Evolutionary conservation across 2,329 filamentous ascomycete genomes (phyloP).

Genomic region (Colletotrichum cuscutae): DNA sequence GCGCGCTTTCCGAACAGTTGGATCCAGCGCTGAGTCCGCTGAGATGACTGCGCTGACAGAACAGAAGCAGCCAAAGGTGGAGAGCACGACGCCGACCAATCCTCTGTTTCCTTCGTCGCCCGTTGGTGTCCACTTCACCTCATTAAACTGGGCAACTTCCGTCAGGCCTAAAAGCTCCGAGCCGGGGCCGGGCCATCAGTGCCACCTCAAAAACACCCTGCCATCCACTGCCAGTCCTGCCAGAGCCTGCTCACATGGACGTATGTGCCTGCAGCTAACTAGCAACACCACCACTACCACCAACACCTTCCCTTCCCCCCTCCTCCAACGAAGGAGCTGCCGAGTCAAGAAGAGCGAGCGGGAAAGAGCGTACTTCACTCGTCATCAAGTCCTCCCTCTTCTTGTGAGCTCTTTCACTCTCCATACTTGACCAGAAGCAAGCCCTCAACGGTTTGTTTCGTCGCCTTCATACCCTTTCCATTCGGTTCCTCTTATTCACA

Average conservation of each 20-base stretch:
- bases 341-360: slow-evolving; percentile 23
- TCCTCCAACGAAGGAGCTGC: slow-evolving; percentile 4
- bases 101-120: not conserved
- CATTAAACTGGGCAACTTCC: not conserved
- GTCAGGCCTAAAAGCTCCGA: slow-evolving; percentile 24
- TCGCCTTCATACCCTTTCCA: not conserved
- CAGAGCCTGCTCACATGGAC: slow-evolving; percentile 10
- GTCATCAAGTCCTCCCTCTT: slow-evolving; percentile 7
- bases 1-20: slow-evolving; percentile 5
- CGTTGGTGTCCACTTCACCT: slow-evolving; percentile 15
- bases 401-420: not conserved
- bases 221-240: slow-evolving; percentile 4
- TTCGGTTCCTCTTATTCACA: not conserved
- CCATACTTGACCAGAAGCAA: not conserved
- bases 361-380: slow-evolving; percentile 1
- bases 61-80: not conserved
- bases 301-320: not conserved
- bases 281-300: slow-evolving; percentile 9
- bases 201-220: slow-evolving; percentile 3
- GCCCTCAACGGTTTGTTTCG: not conserved
- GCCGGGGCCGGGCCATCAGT: slow-evolving; percentile 4
- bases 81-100: not conserved
- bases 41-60: not conserved
- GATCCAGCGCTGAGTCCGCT: slow-evolving; percentile 8
- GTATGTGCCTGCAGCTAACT: slow-evolving; percentile 17